Base-by-base conservation (phyloP, 495 filamentous ascomycete species). In the Penicillium riverlandense region DNA sequence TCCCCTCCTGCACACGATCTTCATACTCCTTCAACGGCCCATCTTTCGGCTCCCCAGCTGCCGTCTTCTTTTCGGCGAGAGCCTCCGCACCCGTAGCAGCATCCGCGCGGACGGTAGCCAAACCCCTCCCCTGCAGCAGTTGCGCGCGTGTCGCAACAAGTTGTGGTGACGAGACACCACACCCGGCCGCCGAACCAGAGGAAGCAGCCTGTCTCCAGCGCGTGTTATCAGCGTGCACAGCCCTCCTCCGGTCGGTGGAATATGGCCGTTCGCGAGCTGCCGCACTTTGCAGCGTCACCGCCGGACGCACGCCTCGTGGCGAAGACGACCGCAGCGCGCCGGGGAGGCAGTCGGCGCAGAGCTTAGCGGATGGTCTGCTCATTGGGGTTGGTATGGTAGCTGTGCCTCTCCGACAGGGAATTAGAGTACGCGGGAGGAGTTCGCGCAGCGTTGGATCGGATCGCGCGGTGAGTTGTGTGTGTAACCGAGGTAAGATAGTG, bases 11-110 rank as follows among this genome's bases (percentile, higher is more conserved):
- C 11, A 98, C 89, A 35, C 91, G 78, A 29, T 70, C 65, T 53
- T 96, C 84, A 59, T 98, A 98, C 63, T 96, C 92, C 37, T 79
- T 74, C 52, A 96, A 65, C 1, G 92, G 92, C 1, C 91, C 91
- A 43, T 61, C 69, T 30, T 43, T 37, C 42, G 54, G 54, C 29
- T 38, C 40, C 36, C 36, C 30, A 33, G 52, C 12, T 1, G 35
- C 27, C 13, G 44, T 45, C 38, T 43, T 44, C 13, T 43, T 22
- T 22, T 22, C 6, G 2, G 22, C 6, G 22, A 6, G 35, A 4
- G 37, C 41, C 16, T 22, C 41, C 29, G 27, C 50, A 42, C 41
- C 52, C 11, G 41, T 35, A 30, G 53, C 60, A 29, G 32, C 43
- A 28, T 41, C 44, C 27, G 37, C 38, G 13, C 22, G 22, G 6